These are phyloP conservation scores for Colletotrichum scovillei DNA, from an alignment of 2,329 filamentous ascomycete species.

Conservation along the genomic window DNA sequence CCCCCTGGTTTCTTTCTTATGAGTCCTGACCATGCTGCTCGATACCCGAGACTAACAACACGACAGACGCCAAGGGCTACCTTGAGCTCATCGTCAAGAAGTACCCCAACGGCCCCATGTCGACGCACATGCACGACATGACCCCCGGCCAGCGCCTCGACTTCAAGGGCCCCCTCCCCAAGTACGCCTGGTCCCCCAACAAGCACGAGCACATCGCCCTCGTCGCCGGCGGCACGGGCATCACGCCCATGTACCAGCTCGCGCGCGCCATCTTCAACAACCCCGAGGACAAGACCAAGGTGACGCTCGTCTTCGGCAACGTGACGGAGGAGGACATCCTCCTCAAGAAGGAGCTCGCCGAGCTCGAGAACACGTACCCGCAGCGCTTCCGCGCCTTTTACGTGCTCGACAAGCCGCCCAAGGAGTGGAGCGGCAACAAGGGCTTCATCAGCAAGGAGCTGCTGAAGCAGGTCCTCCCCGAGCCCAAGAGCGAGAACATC, in stretches of 20 bases:
- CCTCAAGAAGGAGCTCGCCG: slow-evolving; percentile 83
- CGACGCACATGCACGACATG: slow-evolving; percentile 86
- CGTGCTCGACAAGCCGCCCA: slow-evolving; percentile 85
- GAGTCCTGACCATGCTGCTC: too few species aligned
- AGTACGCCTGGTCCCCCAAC: slow-evolving; percentile 90
- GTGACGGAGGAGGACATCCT: slow-evolving; percentile 90
- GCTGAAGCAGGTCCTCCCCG: slow-evolving; percentile 92
- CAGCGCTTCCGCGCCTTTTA: slow-evolving; percentile 97
- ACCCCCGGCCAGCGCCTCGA: slow-evolving; percentile 83
- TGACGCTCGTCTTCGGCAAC: slow-evolving; percentile 95
- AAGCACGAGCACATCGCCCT: slow-evolving; percentile 92
- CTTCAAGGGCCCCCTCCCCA: slow-evolving; percentile 95
- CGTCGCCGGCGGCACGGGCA: slow-evolving; percentile 94
- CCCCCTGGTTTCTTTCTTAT: neutral
- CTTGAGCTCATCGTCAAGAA: slow-evolving; percentile 92
- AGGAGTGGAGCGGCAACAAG: slow-evolving; percentile 80
- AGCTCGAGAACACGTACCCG: slow-evolving; percentile 95
- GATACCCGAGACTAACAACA: neutral
- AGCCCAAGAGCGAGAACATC: slow-evolving; percentile 90
- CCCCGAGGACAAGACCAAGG: slow-evolving; percentile 96
- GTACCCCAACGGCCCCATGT: slow-evolving; percentile 94
- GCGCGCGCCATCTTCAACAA: slow-evolving; percentile 93
- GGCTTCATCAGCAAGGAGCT: slow-evolving; percentile 92
- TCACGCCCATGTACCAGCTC: slow-evolving; percentile 98
- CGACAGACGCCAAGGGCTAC: slow-evolving; percentile 77